Evolutionary conservation across 208 protist genomes (phyloP).

Genomic region (Acanthamoeba rhysodes): DNA sequence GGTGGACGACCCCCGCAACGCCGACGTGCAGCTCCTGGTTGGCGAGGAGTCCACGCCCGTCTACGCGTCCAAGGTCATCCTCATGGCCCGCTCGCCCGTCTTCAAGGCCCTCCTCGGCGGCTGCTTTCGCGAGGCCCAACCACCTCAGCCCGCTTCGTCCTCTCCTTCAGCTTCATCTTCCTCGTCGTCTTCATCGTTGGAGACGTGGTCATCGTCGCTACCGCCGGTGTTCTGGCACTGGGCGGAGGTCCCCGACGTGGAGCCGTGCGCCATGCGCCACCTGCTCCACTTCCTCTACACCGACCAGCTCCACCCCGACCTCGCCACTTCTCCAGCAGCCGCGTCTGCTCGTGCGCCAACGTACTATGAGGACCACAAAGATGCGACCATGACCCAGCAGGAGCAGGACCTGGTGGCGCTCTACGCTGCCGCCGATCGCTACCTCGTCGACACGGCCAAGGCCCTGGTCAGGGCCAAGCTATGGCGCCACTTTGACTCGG

Average conservation of each 20-base stretch:
- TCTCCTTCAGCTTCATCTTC: not conserved
- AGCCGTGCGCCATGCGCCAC: not conserved
- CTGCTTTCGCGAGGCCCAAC: not conserved
- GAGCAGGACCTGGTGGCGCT: not conserved
- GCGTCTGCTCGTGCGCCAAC: too few relatives aligned
- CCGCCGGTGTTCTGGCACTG: not conserved
- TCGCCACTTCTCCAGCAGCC: not conserved
- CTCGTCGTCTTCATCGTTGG: not conserved
- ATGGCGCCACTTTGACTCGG: too few relatives aligned
- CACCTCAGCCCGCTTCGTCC: not conserved
- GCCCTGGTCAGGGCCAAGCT: too few relatives aligned
- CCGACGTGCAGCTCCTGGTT: not conserved
- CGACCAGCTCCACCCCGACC: not conserved
- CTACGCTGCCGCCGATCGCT: too few relatives aligned
- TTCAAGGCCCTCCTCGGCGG: not conserved
- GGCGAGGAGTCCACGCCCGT: not conserved
- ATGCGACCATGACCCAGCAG: too few relatives aligned
- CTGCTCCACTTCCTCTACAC: not conserved
- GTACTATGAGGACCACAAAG: too few relatives aligned
- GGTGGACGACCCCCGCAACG: not conserved
- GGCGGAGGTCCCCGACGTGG: not conserved
- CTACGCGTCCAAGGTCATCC: not conserved
- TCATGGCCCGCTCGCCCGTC: not conserved
- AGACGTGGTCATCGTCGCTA: not conserved
- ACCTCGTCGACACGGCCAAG: too few relatives aligned